Evolutionary conservation across 495 filamentous ascomycete genomes (phyloP).

Genomic region (Bacidia gigantensis): DNA sequence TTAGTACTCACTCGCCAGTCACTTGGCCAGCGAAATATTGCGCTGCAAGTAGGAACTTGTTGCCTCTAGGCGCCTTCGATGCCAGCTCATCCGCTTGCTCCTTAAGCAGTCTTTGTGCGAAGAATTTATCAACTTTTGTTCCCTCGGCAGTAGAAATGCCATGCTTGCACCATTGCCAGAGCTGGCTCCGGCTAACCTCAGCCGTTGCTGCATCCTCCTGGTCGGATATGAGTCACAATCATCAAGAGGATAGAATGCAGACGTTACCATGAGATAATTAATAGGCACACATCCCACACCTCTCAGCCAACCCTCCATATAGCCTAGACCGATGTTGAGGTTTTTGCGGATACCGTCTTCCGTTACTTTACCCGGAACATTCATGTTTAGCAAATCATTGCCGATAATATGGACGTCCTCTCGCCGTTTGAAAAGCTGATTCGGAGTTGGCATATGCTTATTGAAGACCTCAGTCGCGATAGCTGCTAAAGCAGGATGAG

Average conservation of each 20-base stretch:
- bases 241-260: not conserved
- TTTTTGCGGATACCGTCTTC: conserved; percentile 98
- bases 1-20: conserved; percentile 57
- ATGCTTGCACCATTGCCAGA: conserved; percentile 95
- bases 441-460: conserved; percentile 96
- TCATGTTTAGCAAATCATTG: conserved; percentile 96
- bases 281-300: conserved; percentile 95
- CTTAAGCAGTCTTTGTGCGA: conserved; percentile 69
- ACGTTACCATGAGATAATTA: conserved; percentile 80
- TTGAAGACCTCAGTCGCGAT: conserved; percentile 96
- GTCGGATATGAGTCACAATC: not conserved
- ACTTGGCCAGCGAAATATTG: conserved; percentile 89
- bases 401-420: conserved; percentile 78
- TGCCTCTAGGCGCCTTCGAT: conserved; percentile 66
- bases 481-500: conserved; percentile 79
- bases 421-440: conserved; percentile 82
- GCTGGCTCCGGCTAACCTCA: conserved; percentile 80
- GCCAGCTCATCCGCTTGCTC: conserved; percentile 73
- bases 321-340: conserved; percentile 86
- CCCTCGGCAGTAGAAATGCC: conserved; percentile 76
- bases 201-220: conserved; percentile 93
- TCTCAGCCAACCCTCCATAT: conserved; percentile 98
- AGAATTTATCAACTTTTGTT: conserved; percentile 84
- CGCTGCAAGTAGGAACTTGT: conserved; percentile 82
- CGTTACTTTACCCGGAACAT: conserved; percentile 84